phyloP scores from a whole-genome alignment of 148 eudicot genomes.

The Rhododendron molle region DNA sequence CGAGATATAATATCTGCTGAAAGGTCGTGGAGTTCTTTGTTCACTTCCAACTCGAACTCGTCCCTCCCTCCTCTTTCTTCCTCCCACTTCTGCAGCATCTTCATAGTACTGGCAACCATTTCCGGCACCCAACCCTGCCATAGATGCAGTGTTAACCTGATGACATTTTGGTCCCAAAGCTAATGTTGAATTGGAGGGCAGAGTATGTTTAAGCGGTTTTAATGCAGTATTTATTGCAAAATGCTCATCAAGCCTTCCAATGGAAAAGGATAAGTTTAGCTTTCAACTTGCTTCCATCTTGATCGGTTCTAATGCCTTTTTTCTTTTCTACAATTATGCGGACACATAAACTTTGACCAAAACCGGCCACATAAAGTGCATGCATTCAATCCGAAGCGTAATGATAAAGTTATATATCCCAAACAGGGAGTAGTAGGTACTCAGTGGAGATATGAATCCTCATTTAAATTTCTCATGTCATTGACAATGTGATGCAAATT shows the following conservation, averaged over 20 bases:
- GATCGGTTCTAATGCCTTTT: background rate
- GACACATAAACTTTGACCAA: no score
- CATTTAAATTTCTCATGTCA: no score
- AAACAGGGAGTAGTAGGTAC: no score
- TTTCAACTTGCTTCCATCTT: background rate
- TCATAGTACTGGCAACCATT: conserved; percentile 50
- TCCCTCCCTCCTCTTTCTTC: conserved; percentile 27
- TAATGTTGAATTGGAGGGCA: background rate
- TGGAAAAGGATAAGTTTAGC: background rate
- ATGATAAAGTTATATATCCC: no score
- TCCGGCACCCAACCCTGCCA: conserved; percentile 77
- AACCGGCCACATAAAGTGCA: no score
- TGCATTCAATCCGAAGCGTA: no score
- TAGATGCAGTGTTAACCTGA: background rate
- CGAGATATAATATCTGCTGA: background rate
- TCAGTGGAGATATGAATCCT: no score
- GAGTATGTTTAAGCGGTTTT: background rate
- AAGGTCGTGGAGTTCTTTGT: no score
- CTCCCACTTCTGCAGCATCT: conserved; percentile 53
- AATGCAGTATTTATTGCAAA: background rate
- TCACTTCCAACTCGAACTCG: no score
- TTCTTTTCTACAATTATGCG: no score
- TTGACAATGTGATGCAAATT: no score
- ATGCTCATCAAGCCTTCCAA: background rate
- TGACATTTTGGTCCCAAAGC: background rate